A percentile compares a stretch with the other conserved stretches of the same genome.
phyloP scores from a whole-genome alignment of 192 early-diverging fungal species.

The Podila horticola region DNA sequence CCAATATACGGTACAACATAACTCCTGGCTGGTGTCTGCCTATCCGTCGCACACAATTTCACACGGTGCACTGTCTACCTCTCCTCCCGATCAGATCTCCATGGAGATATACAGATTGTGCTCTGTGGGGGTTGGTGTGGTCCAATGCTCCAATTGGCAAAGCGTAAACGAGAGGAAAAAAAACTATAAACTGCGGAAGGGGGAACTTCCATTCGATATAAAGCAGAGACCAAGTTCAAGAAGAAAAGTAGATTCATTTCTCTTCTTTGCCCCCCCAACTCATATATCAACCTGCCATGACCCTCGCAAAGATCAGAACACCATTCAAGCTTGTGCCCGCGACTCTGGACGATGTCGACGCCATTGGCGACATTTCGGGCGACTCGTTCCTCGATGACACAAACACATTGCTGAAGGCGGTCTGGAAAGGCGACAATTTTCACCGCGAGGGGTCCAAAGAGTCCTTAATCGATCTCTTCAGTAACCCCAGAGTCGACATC shows the following conservation, averaged over 20 bases:
- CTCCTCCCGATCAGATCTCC: too few relatives aligned
- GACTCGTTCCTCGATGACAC: conserved; percentile 20
- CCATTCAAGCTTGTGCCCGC: conserved; percentile 13
- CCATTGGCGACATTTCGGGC: conserved; percentile 16
- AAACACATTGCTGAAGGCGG: conserved; percentile 16
- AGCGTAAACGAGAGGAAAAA: too few relatives aligned
- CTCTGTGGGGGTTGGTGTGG: too few relatives aligned
- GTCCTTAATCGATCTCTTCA: background rate
- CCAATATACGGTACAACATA: too few relatives aligned
- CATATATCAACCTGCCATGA: background rate
- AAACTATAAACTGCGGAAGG: too few relatives aligned
- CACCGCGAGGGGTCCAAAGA: conserved; percentile 18
- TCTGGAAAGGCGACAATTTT: conserved; percentile 22
- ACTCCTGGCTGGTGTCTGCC: too few relatives aligned
- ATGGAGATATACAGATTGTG: too few relatives aligned
- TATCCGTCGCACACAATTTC: too few relatives aligned
- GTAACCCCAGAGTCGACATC: conserved; percentile 5
- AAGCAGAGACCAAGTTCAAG: too few relatives aligned
- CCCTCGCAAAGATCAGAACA: background rate
- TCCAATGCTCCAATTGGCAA: too few relatives aligned
- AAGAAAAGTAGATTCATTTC: background rate
- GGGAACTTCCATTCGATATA: too few relatives aligned
- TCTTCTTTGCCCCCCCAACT: background rate
- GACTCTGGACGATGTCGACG: conserved; percentile 14
- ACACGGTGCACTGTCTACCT: too few relatives aligned